Evolutionary conservation across 148 eudicot genomes (phyloP), one percentile per base, ranked within the genome.

Genomic region (Vaccinium vitisidaea): DNA sequence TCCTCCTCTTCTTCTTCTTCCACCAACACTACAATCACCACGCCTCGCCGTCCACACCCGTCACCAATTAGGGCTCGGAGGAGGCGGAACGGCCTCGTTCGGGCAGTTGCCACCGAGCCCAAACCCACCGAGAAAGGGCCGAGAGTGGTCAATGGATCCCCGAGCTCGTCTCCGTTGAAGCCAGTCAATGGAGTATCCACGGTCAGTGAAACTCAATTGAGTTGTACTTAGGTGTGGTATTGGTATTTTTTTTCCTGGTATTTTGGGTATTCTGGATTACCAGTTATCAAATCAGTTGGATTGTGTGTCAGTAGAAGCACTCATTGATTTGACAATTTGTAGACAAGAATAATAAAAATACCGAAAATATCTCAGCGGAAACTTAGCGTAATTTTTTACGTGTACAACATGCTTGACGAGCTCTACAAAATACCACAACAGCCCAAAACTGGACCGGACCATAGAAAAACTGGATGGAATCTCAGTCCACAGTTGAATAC

Each of bases 71-170:
- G 77, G 73, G 8, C 81, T 69, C 69, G 50, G 11, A 84, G 77
- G 48, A 84, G 73, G 48, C 88, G 75, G n/a, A 83, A 81, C 84
- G 83, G 84, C 78, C 85, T 77, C 46, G 88, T 88, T 2, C 86
- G 88, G 19, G 89, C 93, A 4, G 86, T 91, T 14, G 92, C 92
- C 3, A 90, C 92, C 2, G 92, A 91, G 67, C 92, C 93, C 36
- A 91, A 82, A 78, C 93, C 90, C 8, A 32, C 88, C 27, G 80
- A 75, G 46, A 81, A 87, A 5, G 84, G 82, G 77, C 83, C 83
- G 23, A 80, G 27, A 77, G 77, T n/a, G 9, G 87, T 86, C 27
- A 87, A 89, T 81, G 91, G 90, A 14, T 75, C 88, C 15, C 32
- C 88, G 2, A 79, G 56, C 49, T 48, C 87, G 36, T 52, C 88